A percentile compares a stretch with the other conserved stretches of the same genome.
Evolutionary conservation across 768 basidiomycete genomes (phyloP).

Genomic region (Lentinula sp.): DNA sequence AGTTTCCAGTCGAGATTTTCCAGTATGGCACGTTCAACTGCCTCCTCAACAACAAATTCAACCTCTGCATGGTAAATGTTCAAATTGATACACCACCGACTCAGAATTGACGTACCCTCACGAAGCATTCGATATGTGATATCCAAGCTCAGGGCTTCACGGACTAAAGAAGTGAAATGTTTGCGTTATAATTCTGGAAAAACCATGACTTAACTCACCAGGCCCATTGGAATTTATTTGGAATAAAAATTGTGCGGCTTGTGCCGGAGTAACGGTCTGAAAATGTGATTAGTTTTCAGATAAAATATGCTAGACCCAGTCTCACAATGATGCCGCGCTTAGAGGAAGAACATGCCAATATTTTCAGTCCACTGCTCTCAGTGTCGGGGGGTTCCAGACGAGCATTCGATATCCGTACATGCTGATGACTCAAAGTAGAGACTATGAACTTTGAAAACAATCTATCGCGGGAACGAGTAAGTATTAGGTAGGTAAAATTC

Average conservation of each 20-base stretch:
- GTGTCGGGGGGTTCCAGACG: slow-evolving; percentile 40
- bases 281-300: slow-evolving; percentile 3
- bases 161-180: slow-evolving; percentile 31
- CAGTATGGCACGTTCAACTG: slow-evolving; percentile 35
- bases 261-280: slow-evolving; percentile 71
- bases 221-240: slow-evolving; percentile 65
- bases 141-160: slow-evolving; percentile 53
- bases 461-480: slow-evolving; percentile 31
- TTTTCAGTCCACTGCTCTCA: slow-evolving; percentile 42
- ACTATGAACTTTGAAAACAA: slow-evolving; percentile 89
- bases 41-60: slow-evolving; percentile 49
- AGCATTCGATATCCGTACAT: slow-evolving; percentile 68
- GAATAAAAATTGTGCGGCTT: slow-evolving; percentile 78
- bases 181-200: background rate
- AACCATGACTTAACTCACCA: slow-evolving; percentile 32
- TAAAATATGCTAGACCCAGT: slow-evolving; percentile 6
- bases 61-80: slow-evolving; percentile 43
- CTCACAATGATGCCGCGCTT: slow-evolving; percentile 45
- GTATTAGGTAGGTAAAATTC: background rate
- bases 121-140: slow-evolving; percentile 77
- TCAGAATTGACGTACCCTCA: slow-evolving; percentile 50
- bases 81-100: background rate
- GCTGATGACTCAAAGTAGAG: slow-evolving; percentile 72
- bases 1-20: slow-evolving; percentile 24
- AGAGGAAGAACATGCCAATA: slow-evolving; percentile 40